Base-by-base conservation (phyloP, 2,329 filamentous ascomycete species). In the Alternaria sp. region DNA sequence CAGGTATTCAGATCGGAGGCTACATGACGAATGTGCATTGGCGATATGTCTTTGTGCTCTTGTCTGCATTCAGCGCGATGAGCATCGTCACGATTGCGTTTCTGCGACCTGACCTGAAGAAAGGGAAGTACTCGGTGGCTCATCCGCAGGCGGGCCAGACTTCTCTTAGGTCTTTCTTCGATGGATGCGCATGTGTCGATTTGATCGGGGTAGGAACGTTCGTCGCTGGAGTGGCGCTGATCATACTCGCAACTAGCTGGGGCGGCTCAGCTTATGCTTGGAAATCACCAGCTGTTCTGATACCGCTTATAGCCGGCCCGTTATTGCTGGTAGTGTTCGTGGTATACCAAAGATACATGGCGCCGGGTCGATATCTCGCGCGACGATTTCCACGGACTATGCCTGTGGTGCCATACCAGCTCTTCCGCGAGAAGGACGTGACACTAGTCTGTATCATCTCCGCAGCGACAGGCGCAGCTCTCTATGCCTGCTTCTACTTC, bases 401-500 rank as follows among this genome's bases (percentile, higher is more conserved):
- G 21, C 21, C 52, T n/a, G 40, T 56, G 52, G 52, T 56, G 9
- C 52, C 52, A 28, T 56, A 56, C 23, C 52, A 56, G 5, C 52
- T 56, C 32, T 56, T 56, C n/a, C 52, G 46, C 21, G 40, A 56
- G 40, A 56, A 56, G 21, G 52, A 56, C 17, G 52, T 56, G 9
- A 44, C 52, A 12, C 52, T 56, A 10, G 52, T 56, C 3, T 44
- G 52, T 56, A 45, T 56, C 52, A 56, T 56, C 6, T 56, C 52
- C 21, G 52, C 52, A 56, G 52, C 52, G 10, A 56, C 52, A 23
- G 52, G 36, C 21, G 52, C 52, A 26, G 32, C 52, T 28, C 52
- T 56, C 19, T 45, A 56, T 10, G 32, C 55, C 26, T 57, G 23
- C 13, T 57, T 57, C 43, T 57, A 57, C 19, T 57, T 57, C 28